Evolutionary conservation across 176 grass and related monocot species (phyloP).

Genomic region (Poa annua): DNA sequence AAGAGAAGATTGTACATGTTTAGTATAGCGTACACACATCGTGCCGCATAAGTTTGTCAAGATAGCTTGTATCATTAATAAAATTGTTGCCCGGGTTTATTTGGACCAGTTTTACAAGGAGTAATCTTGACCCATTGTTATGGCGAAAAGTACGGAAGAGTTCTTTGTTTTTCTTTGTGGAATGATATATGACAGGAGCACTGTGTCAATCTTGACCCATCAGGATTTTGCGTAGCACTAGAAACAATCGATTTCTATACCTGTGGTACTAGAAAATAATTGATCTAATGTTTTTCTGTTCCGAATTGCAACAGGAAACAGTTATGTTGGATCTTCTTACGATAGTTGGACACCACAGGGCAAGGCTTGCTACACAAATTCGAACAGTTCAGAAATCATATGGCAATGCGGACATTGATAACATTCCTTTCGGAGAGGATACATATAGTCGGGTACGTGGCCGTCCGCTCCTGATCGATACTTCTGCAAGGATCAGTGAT

Average conservation of each 20-base stretch:
- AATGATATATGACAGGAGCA: constrained; percentile 1
- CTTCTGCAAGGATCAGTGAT: constrained; percentile 64
- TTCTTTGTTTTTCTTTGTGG: not conserved
- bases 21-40: not conserved
- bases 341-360: constrained; percentile 94
- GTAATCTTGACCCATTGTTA: constrained; percentile 16
- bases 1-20: not conserved
- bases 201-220: not conserved
- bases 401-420: constrained; percentile 82
- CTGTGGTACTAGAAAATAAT: not conserved
- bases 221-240: constrained; percentile 19
- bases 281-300: constrained; percentile 25
- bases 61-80: constrained; percentile 11
- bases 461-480: constrained; percentile 82
- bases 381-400: constrained; percentile 98
- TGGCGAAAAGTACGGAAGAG: not conserved
- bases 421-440: constrained; percentile 87
- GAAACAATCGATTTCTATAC: constrained; percentile 17
- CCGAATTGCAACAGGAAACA: constrained; percentile 71
- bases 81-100: constrained; percentile 14
- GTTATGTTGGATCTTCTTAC: constrained; percentile 96
- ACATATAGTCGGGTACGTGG: constrained; percentile 56
- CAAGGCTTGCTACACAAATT: constrained; percentile 97
- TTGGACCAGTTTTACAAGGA: constrained; percentile 9
- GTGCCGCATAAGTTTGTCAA: not conserved